Conservation (phyloP, 192 early-diverging fungal species). For the Coemansia reversa region DNA sequence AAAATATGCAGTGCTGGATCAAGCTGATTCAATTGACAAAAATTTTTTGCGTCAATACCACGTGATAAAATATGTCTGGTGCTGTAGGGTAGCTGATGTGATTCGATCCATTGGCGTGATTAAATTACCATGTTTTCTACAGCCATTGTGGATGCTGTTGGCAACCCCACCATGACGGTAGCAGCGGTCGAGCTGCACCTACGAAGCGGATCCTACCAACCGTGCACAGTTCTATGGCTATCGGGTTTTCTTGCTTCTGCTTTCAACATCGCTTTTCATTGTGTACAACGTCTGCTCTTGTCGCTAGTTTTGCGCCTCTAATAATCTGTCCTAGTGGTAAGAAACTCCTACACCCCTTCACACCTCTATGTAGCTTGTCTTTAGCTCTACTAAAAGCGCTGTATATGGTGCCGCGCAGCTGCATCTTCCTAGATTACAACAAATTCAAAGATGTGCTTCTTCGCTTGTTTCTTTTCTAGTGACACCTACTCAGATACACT, state of each 20-base stretch:
- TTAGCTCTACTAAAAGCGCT: background rate
- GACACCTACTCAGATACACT: background rate
- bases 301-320: background rate
- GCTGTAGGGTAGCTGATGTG: conserved; percentile 18
- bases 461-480: background rate
- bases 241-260: too few species aligned
- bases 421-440: background rate
- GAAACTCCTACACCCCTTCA: background rate
- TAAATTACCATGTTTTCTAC: too few species aligned
- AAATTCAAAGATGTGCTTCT: background rate
- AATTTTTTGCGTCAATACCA: background rate
- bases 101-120: background rate
- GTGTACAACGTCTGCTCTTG: background rate
- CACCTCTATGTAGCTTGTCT: background rate
- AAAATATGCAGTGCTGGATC: too few species aligned
- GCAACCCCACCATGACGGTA: too few species aligned
- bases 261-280: background rate
- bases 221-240: too few species aligned
- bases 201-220: too few species aligned
- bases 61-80: conserved; percentile 1
- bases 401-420: background rate
- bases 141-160: too few species aligned
- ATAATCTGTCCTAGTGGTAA: background rate
- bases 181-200: too few species aligned
- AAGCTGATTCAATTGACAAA: too few species aligned